Evolutionary conservation across 352 stramenopile genomes (phyloP), one percentile per base, ranked within the genome.

Genomic region (Aphanomyces cochlioides): DNA sequence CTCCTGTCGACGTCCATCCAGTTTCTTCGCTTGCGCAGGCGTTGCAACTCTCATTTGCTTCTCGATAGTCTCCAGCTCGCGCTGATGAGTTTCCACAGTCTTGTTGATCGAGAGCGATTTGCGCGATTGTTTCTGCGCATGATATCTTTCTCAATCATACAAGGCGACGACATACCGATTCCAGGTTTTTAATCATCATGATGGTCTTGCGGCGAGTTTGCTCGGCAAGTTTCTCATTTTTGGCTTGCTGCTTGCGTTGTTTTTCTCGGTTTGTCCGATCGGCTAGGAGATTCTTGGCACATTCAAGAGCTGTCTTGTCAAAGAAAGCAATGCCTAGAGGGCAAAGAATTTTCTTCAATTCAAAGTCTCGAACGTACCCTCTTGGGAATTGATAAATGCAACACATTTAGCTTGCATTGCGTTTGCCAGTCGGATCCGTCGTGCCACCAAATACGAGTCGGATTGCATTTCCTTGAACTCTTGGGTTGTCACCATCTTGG

Each of bases 391-490:
- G 58, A 90, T 85, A 65, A 78, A 90, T 36, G 77, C 78, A 43
- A 88, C 50, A 28, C 81, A 86, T 37, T 86, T 82, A n/a, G 77
- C 71, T 40, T 81, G 82, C 4, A 81, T 88, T 56, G 86, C 86
- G 39, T 69, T 47, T 37, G 70, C 67, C 7, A 90, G 77, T 5
- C 81, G 81, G 43, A 77, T 77, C 13, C 88, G 75, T 66, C 87
- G 87, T 21, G 67, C 53, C 12, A 73, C 69, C 17, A 90, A 59
- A 56, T 90, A 90, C 39, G 80, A 72, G 40, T 74, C 83, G 7
- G 79, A 79, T 36, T 88, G 76, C 41, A 89, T 83, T 60, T 88
- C 83, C 69, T 90, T 83, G 5, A 74, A 83, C 36, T 89, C 79
- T 56, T 90, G 80, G 6, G 73, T 77, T 0, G 83, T 89, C 34